Conservation (phyloP, 305 asterid species). For the Striga hermonthica region DNA sequence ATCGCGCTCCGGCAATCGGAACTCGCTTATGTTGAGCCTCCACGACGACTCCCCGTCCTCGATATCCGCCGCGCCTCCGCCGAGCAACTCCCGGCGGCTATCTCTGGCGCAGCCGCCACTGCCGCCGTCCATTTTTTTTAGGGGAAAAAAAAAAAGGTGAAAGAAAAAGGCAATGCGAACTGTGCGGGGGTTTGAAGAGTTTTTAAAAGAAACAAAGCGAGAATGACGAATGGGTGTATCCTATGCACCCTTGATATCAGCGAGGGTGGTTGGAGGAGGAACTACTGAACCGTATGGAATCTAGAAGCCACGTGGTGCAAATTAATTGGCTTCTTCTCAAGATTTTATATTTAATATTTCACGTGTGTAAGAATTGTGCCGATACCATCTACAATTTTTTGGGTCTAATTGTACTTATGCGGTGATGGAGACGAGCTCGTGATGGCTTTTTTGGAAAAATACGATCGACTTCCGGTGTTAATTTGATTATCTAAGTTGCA, state of each 20-base stretch:
- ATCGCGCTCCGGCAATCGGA: conserved; percentile 62
- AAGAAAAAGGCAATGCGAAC: background rate
- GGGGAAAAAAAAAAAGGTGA: background rate
- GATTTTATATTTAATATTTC: too few relatives aligned
- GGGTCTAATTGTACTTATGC: background rate
- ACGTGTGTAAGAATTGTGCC: too few relatives aligned
- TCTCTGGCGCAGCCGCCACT: conserved; percentile 34
- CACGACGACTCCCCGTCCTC: conserved; percentile 43
- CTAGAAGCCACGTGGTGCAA: background rate
- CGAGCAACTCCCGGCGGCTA: conserved; percentile 38
- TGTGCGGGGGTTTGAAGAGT: background rate
- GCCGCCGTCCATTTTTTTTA: conserved; percentile 27
- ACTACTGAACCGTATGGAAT: background rate
- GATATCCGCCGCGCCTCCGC: conserved; percentile 26
- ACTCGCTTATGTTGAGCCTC: conserved; percentile 66
- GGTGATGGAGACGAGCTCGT: background rate
- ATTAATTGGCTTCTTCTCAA: background rate
- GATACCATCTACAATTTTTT: too few relatives aligned
- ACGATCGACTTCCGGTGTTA: background rate
- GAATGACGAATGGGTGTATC: background rate
- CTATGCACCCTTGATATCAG: conserved; percentile 3
- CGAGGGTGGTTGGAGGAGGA: background rate
- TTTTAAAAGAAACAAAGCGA: background rate
- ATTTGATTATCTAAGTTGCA: background rate
- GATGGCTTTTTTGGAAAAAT: background rate